Percentiles rank a stretch among this genome's conserved stretches.
Evolutionary conservation across 495 filamentous ascomycete species (phyloP).

Genomic region (Delitschia confertaspora): DNA sequence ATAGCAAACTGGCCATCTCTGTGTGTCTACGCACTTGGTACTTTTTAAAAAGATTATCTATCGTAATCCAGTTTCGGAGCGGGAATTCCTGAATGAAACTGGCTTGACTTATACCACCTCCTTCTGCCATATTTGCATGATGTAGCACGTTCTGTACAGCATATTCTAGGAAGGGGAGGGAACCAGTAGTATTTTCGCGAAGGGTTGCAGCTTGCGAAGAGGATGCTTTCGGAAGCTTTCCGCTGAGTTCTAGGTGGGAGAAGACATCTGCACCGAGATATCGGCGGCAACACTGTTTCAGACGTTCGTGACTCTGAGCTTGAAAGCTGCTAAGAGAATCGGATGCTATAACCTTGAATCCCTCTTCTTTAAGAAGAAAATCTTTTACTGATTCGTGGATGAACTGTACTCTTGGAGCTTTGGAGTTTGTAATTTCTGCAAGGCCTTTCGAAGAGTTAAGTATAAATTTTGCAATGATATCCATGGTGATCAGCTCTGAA

Average conservation of each 20-base stretch:
- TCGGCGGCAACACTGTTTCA: slow-evolving; percentile 15
- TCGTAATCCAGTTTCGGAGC: slow-evolving; percentile 4
- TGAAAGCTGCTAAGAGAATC: slow-evolving; percentile 5
- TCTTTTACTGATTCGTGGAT: slow-evolving; percentile 23
- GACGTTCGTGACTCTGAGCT: slow-evolving; percentile 16
- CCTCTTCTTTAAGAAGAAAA: slow-evolving; percentile 18
- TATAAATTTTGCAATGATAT: slow-evolving; percentile 10
- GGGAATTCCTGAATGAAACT: slow-evolving; percentile 10
- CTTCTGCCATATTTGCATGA: slow-evolving; percentile 18
- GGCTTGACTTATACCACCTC: slow-evolving; percentile 4
- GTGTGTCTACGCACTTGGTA: slow-evolving; percentile 11
- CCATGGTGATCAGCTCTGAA: slow-evolving; percentile 3
- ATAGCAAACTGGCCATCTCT: slow-evolving; percentile 5
- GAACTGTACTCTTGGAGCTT: slow-evolving; percentile 18
- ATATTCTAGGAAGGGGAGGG: slow-evolving; percentile 20
- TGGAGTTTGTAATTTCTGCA: slow-evolving; percentile 2
- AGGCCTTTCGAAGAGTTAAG: slow-evolving; percentile 14
- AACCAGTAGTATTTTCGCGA: slow-evolving; percentile 2
- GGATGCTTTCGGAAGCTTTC: slow-evolving; percentile 1
- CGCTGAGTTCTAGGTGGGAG: background rate
- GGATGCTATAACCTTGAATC: slow-evolving; percentile 7
- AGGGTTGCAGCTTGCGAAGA: slow-evolving; percentile 3
- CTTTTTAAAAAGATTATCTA: slow-evolving; percentile 13
- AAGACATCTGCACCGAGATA: slow-evolving; percentile 10
- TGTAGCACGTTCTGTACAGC: slow-evolving; percentile 15